Conservation (phyloP, 2,329 filamentous ascomycete species). For the Rhinocladiella similis region DNA sequence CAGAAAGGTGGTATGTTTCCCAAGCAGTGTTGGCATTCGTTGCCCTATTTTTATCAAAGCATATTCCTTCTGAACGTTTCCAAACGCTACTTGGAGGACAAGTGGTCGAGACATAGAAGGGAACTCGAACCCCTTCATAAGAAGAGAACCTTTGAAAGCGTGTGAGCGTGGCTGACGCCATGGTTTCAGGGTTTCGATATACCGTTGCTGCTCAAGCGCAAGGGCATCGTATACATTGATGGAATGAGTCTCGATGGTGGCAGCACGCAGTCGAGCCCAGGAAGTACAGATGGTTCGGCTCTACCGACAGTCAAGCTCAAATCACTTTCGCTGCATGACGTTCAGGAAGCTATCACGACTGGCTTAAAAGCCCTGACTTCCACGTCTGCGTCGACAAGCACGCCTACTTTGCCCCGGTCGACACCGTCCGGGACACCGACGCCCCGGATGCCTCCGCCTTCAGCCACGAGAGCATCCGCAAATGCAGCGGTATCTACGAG, state of each 20-base stretch:
- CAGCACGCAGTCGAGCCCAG: background rate
- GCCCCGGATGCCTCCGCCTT: slow-evolving; percentile 1
- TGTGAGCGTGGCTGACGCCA: too few relatives aligned
- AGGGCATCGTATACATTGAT: slow-evolving; percentile 72
- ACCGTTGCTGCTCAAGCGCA: slow-evolving; percentile 49
- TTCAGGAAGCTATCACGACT: slow-evolving; percentile 9
- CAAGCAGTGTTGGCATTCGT: background rate
- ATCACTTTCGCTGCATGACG: slow-evolving; percentile 16
- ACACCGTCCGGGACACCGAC: background rate
- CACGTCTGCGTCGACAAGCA: slow-evolving; percentile 4
- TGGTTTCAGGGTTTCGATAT: slow-evolving; percentile 31
- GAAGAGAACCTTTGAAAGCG: too few relatives aligned
- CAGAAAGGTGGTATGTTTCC: slow-evolving; percentile 58
- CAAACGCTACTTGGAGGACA: too few relatives aligned
- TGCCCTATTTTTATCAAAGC: background rate
- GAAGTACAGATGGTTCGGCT: background rate
- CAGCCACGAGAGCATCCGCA: background rate
- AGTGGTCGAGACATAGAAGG: too few relatives aligned
- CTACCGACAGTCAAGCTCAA: slow-evolving; percentile 15
- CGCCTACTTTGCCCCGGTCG: background rate
- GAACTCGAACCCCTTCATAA: too few relatives aligned
- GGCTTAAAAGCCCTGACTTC: slow-evolving; percentile 7
- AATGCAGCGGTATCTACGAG: too few relatives aligned
- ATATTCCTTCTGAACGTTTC: background rate
- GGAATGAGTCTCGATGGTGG: slow-evolving; percentile 57